A percentile compares a stretch with the other conserved stretches of the same genome.
Conservation (phyloP, 371 early-diverging fungal genomes). For the Zychaea mexicana region DNA sequence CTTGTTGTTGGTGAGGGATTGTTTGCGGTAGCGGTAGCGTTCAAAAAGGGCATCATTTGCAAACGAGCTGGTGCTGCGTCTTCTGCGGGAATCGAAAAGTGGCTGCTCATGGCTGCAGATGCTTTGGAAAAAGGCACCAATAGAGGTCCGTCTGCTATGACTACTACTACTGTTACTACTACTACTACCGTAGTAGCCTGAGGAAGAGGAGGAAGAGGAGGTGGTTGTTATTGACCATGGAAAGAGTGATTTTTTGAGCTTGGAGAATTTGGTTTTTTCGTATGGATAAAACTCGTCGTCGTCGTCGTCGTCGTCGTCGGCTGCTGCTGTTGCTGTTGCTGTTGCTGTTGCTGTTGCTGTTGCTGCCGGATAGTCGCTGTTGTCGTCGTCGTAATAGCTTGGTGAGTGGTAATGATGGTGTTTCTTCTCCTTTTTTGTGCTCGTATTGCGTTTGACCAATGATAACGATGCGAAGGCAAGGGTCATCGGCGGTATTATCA, state of each 20-base stretch:
- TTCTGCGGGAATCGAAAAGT: neutral
- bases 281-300: neutral
- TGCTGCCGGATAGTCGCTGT: neutral
- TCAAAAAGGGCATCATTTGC: slow-evolving; percentile 21
- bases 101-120: neutral
- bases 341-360: neutral
- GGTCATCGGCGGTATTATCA: slow-evolving; percentile 1
- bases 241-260: neutral
- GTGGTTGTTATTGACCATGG: slow-evolving; percentile 3
- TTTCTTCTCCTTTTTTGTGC: neutral
- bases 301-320: neutral
- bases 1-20: neutral
- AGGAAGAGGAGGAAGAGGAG: neutral
- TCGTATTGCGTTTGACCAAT: neutral
- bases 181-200: too few relatives aligned
- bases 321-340: neutral
- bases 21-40: slow-evolving; percentile 13
- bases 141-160: neutral
- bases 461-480: neutral
- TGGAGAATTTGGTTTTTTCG: neutral
- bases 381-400: neutral
- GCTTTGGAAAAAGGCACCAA: slow-evolving; percentile 5
- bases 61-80: slow-evolving; percentile 1
- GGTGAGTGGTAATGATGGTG: too few relatives aligned
- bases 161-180: too few relatives aligned